These are phyloP conservation scores for Aspergillus sp. DNA, from an alignment of 2,329 filamentous ascomycete genomes.

Conservation along the genomic window DNA sequence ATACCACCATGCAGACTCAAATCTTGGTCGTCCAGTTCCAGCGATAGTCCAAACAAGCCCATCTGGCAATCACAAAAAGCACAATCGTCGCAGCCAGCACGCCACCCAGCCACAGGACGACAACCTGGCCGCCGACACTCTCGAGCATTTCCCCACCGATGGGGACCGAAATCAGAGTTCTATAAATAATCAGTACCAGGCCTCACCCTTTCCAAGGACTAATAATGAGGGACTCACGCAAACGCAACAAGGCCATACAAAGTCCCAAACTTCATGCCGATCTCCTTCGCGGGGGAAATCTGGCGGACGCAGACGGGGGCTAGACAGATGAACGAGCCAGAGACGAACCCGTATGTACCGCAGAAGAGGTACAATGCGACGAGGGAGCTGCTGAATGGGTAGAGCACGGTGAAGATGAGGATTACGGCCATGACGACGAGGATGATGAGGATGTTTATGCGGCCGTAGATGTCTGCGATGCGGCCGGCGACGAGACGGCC, in stretches of 20 bases:
- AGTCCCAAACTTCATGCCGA: conserved; percentile 50
- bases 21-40: conserved; percentile 36
- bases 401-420: conserved; percentile 42
- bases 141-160: conserved; percentile 52
- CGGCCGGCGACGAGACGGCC: conserved; percentile 48
- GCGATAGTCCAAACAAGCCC: conserved; percentile 39
- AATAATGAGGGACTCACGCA: conserved; percentile 29
- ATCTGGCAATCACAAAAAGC: conserved; percentile 36
- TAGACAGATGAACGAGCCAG: conserved; percentile 49
- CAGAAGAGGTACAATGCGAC: conserved; percentile 44
- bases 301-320: conserved; percentile 49
- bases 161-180: conserved; percentile 49
- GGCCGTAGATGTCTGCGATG: conserved; percentile 46
- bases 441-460: conserved; percentile 47
- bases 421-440: conserved; percentile 37
- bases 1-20: background rate
- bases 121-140: conserved; percentile 43
- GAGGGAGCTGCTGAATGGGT: conserved; percentile 31
- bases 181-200: background rate
- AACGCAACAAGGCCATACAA: conserved; percentile 52
- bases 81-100: conserved; percentile 40
- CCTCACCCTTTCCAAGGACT: background rate
- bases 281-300: conserved; percentile 49
- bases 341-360: conserved; percentile 48
- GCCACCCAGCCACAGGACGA: conserved; percentile 48